Evolutionary conservation across 2,329 filamentous ascomycete species (phyloP).

Genomic region (Stagonosporopsis cucurbitacearum): DNA sequence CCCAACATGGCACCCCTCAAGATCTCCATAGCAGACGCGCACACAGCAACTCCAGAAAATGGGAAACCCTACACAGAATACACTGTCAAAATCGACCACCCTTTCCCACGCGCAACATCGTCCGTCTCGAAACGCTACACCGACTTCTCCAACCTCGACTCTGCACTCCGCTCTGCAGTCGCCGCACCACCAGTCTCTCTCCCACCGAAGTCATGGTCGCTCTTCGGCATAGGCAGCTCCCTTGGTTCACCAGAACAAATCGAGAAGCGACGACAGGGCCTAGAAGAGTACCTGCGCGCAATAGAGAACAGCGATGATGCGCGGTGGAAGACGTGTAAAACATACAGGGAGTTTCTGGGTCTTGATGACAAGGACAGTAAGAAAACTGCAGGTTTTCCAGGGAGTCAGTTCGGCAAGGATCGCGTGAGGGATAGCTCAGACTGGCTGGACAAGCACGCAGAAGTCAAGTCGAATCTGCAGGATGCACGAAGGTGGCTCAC

Average conservation of each 20-base stretch:
- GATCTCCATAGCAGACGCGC: conserved; percentile 57
- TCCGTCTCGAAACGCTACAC: conserved; percentile 83
- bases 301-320: conserved; percentile 77
- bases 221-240: conserved; percentile 58
- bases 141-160: conserved; percentile 74
- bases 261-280: conserved; percentile 69
- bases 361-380: conserved; percentile 51
- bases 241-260: conserved; percentile 72
- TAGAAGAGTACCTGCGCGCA: conserved; percentile 74
- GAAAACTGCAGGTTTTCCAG: conserved; percentile 30
- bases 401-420: conserved; percentile 48
- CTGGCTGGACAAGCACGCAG: conserved; percentile 78
- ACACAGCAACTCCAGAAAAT: conserved; percentile 56
- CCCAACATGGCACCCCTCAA: conserved; percentile 53
- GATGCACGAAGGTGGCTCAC: conserved; percentile 71
- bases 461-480: conserved; percentile 74
- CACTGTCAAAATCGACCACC: conserved; percentile 77
- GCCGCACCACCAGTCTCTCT: conserved; percentile 72
- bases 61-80: conserved; percentile 76
- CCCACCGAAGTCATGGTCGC: conserved; percentile 75
- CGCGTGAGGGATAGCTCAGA: conserved; percentile 59
- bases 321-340: conserved; percentile 74
- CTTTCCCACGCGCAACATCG: conserved; percentile 76
- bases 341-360: conserved; percentile 77
- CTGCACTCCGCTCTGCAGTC: conserved; percentile 64